Base-by-base conservation (phyloP, 306 rosid species). In the Cicer arietinum region DNA sequence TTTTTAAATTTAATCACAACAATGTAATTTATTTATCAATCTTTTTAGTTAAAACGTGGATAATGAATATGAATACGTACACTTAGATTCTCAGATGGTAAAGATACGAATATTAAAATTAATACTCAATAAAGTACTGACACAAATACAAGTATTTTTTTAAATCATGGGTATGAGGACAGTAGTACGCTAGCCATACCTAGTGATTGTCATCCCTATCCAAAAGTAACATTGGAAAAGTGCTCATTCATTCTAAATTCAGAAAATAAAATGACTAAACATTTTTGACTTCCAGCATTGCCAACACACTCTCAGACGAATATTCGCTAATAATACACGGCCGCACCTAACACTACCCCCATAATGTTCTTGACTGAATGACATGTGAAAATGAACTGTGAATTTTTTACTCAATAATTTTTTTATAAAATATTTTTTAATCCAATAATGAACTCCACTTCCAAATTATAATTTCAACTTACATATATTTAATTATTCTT, bases 321-420 rank as follows among this genome's bases (percentile, higher is more conserved):
- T 61, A 59, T 70, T 47, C 2, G 13, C 8, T 14, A 60, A 60
- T 58, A 58, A 58, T 58, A 11, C n/a, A 50, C 44, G 67, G 75
- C 40, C 69, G 51, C 44, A 37, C 1, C 71, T 46, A 62, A 51
- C 47, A 58, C 40, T 73, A 42, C 48, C 11, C 12, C 66, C 9
- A 60, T 66, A 66, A 13, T 44, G 47, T 43, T 35, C 63, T 35
- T 54, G 7, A n/a, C 2, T 46, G 39, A 57, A 82, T 10, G 56
- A 46, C 85, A 58, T 71, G 85, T 62, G 47, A 39, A 25, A 2
- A 17, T 63, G 48, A 39, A 69, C 12, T 52, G 6, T 39, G n/a
- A 35, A 57, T 16, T 53, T 30, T 30, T 30, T 30, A 30, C 4
- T 30, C 37, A 30, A 30, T 30, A 30, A 30, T 30, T 30, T 30